Conservation (phyloP, 305 asterid genomes). For the Euphrasia arctica region DNA sequence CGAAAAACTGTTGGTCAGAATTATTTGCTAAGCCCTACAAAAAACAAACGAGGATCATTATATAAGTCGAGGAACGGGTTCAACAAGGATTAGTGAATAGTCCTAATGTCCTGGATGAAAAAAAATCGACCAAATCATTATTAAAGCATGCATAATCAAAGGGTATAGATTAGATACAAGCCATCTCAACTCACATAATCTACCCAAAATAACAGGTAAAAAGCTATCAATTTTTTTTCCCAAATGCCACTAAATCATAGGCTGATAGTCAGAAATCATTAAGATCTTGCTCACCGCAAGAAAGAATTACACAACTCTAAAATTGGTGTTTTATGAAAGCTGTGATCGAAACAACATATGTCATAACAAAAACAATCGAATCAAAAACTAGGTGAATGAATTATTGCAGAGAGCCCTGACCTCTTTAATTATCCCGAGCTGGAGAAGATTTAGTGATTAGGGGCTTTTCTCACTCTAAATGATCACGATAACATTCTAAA, state of each 20-base stretch:
- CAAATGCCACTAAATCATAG: background rate
- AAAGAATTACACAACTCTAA: background rate
- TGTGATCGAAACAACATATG: background rate
- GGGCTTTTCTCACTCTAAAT: background rate
- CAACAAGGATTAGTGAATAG: too few species aligned
- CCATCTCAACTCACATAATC: background rate
- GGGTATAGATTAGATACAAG: too few species aligned
- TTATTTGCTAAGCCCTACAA: too few species aligned
- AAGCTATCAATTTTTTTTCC: background rate
- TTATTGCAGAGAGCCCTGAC: background rate
- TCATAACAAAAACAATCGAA: background rate
- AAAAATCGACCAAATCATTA: background rate
- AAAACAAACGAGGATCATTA: too few species aligned
- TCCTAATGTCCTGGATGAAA: too few species aligned
- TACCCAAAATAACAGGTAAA: too few species aligned
- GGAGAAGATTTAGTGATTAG: background rate
- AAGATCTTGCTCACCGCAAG: background rate
- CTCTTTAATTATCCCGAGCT: constrained; percentile 13
- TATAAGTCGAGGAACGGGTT: too few species aligned
- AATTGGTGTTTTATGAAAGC: background rate
- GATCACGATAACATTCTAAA: too few species aligned
- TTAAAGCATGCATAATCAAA: background rate
- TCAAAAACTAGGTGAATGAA: background rate
- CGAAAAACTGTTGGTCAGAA: background rate
- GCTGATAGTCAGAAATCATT: background rate